Evolutionary conservation across 2,329 filamentous ascomycete species (phyloP).

Genomic region (Monosporascus sp.): DNA sequence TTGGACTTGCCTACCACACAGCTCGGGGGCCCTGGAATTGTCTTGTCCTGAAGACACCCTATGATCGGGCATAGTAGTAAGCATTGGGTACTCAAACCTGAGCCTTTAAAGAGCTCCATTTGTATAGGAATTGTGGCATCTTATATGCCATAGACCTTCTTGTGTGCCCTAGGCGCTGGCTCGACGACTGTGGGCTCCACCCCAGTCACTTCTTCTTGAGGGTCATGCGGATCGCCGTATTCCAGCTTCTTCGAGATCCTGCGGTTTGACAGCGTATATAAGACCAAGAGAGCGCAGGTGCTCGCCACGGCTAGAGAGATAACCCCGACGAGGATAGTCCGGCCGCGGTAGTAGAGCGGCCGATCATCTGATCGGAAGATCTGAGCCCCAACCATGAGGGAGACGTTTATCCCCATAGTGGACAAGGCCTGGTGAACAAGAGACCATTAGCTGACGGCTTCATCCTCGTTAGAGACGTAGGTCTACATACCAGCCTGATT

Average conservation of each 20-base stretch:
- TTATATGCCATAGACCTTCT: too few relatives aligned
- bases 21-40: too few relatives aligned
- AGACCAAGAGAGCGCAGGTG: not conserved
- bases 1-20: too few relatives aligned
- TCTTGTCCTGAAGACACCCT: too few relatives aligned
- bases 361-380: conserved; percentile 1
- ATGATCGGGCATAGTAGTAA: too few relatives aligned
- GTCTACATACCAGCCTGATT: not conserved
- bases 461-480: not conserved
- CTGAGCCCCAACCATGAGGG: conserved; percentile 1
- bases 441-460: not conserved
- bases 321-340: not conserved
- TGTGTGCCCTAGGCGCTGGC: too few relatives aligned
- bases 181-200: too few relatives aligned
- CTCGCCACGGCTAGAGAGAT: not conserved
- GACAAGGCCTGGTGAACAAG: not conserved
- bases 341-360: not conserved
- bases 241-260: not conserved
- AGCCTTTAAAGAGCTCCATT: too few relatives aligned
- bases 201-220: too few relatives aligned
- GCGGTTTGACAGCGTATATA: not conserved
- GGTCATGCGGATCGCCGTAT: too few relatives aligned
- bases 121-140: too few relatives aligned
- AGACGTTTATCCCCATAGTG: not conserved
- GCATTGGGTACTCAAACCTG: too few relatives aligned